A percentile compares a stretch with the other conserved stretches of the same genome.
These are phyloP conservation scores for Clitopilus passeckerianus DNA, from an alignment of 768 basidiomycete genomes.

Conservation along the genomic window DNA sequence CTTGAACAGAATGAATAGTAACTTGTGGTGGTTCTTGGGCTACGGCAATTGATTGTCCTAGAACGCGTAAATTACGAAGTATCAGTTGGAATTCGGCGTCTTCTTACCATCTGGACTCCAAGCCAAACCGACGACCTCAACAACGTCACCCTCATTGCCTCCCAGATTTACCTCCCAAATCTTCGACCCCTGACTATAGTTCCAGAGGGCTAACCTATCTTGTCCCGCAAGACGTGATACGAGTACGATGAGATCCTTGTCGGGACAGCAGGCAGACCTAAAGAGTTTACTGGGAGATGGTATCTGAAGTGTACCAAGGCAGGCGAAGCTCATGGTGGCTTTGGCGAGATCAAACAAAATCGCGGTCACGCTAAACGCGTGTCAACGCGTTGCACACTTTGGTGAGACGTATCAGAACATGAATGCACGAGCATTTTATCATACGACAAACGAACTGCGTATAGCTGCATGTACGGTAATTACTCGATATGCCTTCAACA, in stretches of 20 bases:
- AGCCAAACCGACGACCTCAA: slow-evolving; percentile 53
- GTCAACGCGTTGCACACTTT: neutral
- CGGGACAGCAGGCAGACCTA: slow-evolving; percentile 71
- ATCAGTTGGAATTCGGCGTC: neutral
- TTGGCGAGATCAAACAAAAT: neutral
- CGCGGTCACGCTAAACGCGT: neutral
- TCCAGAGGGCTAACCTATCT: slow-evolving; percentile 76
- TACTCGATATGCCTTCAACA: no score
- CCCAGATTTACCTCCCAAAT: slow-evolving; percentile 79
- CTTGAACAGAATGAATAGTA: slow-evolving; percentile 73
- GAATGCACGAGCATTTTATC: no score
- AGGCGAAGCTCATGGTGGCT: slow-evolving; percentile 31
- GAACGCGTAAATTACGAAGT: slow-evolving; percentile 2
- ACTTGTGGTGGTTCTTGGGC: slow-evolving; percentile 65
- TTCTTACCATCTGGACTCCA: slow-evolving; percentile 81
- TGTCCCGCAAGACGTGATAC: slow-evolving; percentile 62
- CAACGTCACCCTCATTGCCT: slow-evolving; percentile 29
- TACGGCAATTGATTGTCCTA: slow-evolving; percentile 69
- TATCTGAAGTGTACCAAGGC: slow-evolving; percentile 52
- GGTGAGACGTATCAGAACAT: no score
- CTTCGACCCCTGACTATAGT: slow-evolving; percentile 66
- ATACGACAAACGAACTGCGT: no score
- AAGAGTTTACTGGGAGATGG: slow-evolving; percentile 56
- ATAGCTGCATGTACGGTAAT: no score
- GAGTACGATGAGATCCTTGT: slow-evolving; percentile 74